Evolutionary conservation across 768 basidiomycete genomes (phyloP).

Genomic region (Calocybe indica): DNA sequence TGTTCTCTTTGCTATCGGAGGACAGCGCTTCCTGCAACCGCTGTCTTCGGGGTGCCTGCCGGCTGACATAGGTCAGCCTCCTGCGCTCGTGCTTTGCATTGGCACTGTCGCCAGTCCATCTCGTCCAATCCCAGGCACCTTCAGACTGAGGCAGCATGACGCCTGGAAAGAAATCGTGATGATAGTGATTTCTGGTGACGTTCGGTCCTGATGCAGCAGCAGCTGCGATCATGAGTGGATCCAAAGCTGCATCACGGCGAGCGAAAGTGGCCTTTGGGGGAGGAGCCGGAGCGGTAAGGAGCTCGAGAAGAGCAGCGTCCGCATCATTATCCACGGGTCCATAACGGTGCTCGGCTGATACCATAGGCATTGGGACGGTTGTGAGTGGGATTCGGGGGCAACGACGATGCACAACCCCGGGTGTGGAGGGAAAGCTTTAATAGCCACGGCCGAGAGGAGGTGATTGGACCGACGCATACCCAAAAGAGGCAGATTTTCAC

Average conservation of each 20-base stretch:
- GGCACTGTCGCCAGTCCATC: constrained; percentile 41
- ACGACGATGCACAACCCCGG: no score
- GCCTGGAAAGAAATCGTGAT: constrained; percentile 71
- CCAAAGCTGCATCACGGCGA: constrained; percentile 67
- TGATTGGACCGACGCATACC: no score
- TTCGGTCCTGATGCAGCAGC: constrained; percentile 71
- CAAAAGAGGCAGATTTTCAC: no score
- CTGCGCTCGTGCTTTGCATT: constrained; percentile 33
- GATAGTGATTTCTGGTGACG: constrained; percentile 80
- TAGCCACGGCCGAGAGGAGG: no score
- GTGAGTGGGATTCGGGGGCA: no score
- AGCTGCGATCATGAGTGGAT: constrained; percentile 75
- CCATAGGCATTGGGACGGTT: constrained; percentile 10
- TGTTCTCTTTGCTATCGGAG: constrained; percentile 49
- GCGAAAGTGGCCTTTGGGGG: constrained; percentile 36
- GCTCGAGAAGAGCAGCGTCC: constrained; percentile 61
- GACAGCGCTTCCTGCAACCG: constrained; percentile 32
- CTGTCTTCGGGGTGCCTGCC: constrained; percentile 67
- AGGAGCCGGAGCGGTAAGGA: constrained; percentile 51
- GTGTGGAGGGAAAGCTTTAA: no score
- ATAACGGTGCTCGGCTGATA: constrained; percentile 13
- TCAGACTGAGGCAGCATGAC: constrained; percentile 46
- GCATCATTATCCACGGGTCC: constrained; percentile 19
- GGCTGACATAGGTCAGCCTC: constrained; percentile 59
- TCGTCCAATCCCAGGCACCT: constrained; percentile 54